Conservation (phyloP, 2,329 filamentous ascomycete species). For the Claviceps fusiformis region DNA sequence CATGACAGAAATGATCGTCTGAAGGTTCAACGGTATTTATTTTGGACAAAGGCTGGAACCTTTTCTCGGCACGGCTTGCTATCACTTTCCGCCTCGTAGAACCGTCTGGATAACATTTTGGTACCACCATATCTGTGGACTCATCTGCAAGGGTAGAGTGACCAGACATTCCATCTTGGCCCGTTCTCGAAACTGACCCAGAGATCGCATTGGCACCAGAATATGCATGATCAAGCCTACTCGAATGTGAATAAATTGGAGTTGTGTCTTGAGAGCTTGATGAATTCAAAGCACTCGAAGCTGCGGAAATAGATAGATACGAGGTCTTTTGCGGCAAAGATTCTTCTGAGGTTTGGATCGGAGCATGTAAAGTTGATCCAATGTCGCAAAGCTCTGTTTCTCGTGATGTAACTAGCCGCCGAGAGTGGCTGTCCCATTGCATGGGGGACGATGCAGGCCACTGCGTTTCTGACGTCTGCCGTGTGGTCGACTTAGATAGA, state of each 20-base stretch:
- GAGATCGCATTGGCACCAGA: constrained; percentile 1
- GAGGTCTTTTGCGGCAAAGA: constrained; percentile 25
- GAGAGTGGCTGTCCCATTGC: constrained; percentile 42
- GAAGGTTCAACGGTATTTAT: neutral
- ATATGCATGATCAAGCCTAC: constrained; percentile 9
- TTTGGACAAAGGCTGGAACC: constrained; percentile 1
- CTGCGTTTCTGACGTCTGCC: constrained; percentile 19
- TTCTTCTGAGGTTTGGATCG: constrained; percentile 27
- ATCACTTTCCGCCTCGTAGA: constrained; percentile 8
- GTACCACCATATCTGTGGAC: constrained; percentile 11
- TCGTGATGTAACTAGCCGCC: constrained; percentile 32
- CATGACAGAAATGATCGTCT: constrained; percentile 9
- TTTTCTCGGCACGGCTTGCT: constrained; percentile 5
- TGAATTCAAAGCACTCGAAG: constrained; percentile 38
- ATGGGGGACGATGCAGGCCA: constrained; percentile 20
- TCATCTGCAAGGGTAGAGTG: constrained; percentile 11
- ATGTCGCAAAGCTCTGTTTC: constrained; percentile 17
- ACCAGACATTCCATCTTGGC: neutral
- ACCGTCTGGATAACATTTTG: constrained; percentile 7
- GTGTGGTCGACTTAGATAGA: constrained; percentile 10
- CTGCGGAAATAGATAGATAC: constrained; percentile 39
- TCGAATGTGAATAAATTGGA: constrained; percentile 8
- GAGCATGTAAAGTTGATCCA: constrained; percentile 15
- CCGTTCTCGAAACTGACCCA: constrained; percentile 2
- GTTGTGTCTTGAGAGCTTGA: constrained; percentile 14